These are phyloP conservation scores for Cyclotella choctawhatcheeana DNA, from an alignment of 108 stramenopile genomes.

Conservation along the genomic window DNA sequence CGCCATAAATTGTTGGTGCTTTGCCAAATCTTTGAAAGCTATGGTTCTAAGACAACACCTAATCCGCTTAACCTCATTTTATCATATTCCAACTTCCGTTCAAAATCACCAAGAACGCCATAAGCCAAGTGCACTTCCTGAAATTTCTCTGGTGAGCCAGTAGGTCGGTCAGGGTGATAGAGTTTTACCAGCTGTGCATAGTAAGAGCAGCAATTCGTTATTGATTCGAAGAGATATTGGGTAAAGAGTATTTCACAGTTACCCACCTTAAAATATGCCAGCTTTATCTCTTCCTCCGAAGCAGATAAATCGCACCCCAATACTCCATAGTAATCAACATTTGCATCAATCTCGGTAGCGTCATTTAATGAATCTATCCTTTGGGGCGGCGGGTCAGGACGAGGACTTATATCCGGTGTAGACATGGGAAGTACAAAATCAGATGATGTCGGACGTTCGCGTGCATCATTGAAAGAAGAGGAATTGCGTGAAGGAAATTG, in stretches of 20 bases:
- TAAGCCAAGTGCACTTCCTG: conserved; percentile 69
- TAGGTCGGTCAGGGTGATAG: conserved; percentile 73
- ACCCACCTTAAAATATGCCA: conserved; percentile 55
- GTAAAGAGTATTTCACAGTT: too few relatives aligned
- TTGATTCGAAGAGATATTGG: neutral
- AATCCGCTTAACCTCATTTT: conserved; percentile 2
- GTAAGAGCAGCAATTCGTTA: neutral
- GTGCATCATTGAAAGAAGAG: neutral
- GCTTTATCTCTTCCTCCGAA: conserved; percentile 35
- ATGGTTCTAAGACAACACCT: too few relatives aligned
- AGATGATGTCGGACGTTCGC: neutral
- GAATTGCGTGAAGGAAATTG: neutral
- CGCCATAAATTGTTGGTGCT: neutral
- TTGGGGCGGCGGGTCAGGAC: conserved; percentile 15
- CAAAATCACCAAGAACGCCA: conserved; percentile 62
- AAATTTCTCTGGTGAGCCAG: conserved; percentile 62
- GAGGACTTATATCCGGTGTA: neutral
- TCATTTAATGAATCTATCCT: conserved; percentile 14
- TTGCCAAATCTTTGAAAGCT: neutral
- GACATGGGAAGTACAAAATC: conserved; percentile 3
- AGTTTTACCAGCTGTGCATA: conserved; percentile 62
- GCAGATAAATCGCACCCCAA: conserved; percentile 22
- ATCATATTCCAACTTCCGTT: conserved; percentile 62
- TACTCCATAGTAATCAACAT: conserved; percentile 41
- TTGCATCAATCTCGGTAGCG: conserved; percentile 28